Evolutionary conservation across 345 rosid species (phyloP), one percentile per base, ranked within the genome.

Genomic region (Melastoma malabathricum): DNA sequence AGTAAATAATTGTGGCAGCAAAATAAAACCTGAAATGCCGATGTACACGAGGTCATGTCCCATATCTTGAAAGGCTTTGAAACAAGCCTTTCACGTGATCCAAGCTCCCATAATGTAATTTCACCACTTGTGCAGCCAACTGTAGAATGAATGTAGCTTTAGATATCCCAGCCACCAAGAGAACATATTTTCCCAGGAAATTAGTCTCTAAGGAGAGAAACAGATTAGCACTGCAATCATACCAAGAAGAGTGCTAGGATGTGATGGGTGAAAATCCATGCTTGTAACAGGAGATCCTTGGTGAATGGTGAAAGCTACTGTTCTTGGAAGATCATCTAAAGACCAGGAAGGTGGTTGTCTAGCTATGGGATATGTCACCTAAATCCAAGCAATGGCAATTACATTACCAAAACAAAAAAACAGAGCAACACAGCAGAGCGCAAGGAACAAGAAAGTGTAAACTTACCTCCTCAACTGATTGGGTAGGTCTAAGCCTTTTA

Each of bases 241-340:
- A 89, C 97, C 96, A 46, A 89, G 90, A 68, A 89, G 94, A 71
- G 73, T 43, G 1, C 77, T 70, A 16, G 79, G 76, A 51, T 72
- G 77, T 48, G 75, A 54, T 60, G 97, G 95, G 68, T 80, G 90
- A 65, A 89, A 86, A 61, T 83, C 95, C 94, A 89, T 72, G 95
- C 97, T 89, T 54, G 62, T 76, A 59, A 83, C 90, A 51, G 67
- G 18, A 48, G 95, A 83, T 38, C 90, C 94, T 67, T 75, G 94
- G 63, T 78, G 88, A 72, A 81, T 50, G 10, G 75, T 58, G 46
- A 79, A 50, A 67, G 86, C 97, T 19, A 73, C 80, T 15, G 76
- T 79, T 66, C 78, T 74, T 41, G 97, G 97, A 60, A 89, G 79
- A 68, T 86, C 90, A 57, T 89, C 94, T 55, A 60, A 68, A 20